phyloP scores from a whole-genome alignment of 2,329 filamentous ascomycete species.

The Diaporthe eres region DNA sequence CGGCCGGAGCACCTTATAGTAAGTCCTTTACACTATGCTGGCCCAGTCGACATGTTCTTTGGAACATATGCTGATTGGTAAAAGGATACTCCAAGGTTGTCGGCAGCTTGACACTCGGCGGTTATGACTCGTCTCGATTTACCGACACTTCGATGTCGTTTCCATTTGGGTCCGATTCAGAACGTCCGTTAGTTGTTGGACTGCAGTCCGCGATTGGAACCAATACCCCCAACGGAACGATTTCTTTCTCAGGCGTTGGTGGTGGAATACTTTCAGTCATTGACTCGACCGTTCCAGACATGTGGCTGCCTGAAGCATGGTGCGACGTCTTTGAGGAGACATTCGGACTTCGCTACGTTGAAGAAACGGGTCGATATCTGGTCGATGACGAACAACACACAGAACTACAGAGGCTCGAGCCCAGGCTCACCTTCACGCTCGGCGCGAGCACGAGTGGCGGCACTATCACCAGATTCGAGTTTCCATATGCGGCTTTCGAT shows the following conservation, averaged over 20 bases:
- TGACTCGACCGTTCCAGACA: conserved; percentile 20
- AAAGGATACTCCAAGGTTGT: conserved; percentile 23
- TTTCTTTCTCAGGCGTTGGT: conserved; percentile 11
- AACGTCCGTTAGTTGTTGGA: conserved; percentile 18
- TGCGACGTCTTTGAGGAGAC: conserved; percentile 18
- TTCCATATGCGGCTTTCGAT: conserved; percentile 23
- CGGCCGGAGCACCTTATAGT: conserved; percentile 28
- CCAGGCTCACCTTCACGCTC: conserved; percentile 20
- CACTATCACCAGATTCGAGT: conserved; percentile 1
- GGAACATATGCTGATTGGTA: background rate
- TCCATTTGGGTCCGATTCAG: conserved; percentile 18
- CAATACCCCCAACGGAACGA: conserved; percentile 10
- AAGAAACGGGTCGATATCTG: conserved; percentile 20
- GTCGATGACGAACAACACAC: conserved; percentile 12
- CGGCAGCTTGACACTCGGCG: conserved; percentile 16
- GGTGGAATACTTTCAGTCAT: conserved; percentile 8
- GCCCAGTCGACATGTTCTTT: background rate
- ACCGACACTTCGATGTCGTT: conserved; percentile 4
- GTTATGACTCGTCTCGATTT: conserved; percentile 22
- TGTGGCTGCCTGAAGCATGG: conserved; percentile 21
- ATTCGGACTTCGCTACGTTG: conserved; percentile 12
- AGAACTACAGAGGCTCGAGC: background rate
- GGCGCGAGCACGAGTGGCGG: conserved; percentile 10
- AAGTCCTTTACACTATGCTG: background rate
- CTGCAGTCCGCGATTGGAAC: conserved; percentile 20